Conservation (phyloP, 441 rosid species). For the Breynia disticha region DNA sequence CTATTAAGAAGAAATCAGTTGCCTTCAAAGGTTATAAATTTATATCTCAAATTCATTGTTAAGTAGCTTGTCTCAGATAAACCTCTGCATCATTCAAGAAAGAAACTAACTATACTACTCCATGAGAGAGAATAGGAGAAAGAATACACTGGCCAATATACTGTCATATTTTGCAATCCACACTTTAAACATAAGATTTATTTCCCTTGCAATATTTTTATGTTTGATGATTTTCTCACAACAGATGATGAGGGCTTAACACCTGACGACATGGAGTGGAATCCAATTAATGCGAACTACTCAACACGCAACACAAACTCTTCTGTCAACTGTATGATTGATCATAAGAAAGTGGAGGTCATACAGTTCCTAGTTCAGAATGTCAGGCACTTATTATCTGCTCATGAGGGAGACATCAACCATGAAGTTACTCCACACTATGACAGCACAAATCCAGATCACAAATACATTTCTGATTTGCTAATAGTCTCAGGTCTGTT, state of each 20-base stretch:
- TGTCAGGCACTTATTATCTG: slow-evolving; percentile 16
- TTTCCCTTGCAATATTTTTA: slow-evolving; percentile 8
- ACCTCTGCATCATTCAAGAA: too few species aligned
- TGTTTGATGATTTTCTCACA: slow-evolving; percentile 15
- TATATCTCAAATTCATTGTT: background rate
- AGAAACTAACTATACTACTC: background rate
- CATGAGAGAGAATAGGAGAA: background rate
- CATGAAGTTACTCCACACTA: slow-evolving; percentile 20
- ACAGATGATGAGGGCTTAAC: slow-evolving; percentile 41
- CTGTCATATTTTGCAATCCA: too few species aligned
- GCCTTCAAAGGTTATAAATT: slow-evolving; percentile 48
- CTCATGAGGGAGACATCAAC: slow-evolving; percentile 21
- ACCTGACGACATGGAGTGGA: slow-evolving; percentile 43
- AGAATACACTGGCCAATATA: too few species aligned
- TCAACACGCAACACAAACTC: slow-evolving; percentile 24
- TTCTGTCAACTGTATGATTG: slow-evolving; percentile 30
- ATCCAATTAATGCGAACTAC: slow-evolving; percentile 15
- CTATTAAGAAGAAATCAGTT: slow-evolving; percentile 60
- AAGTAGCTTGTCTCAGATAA: too few species aligned
- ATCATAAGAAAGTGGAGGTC: slow-evolving; percentile 23
- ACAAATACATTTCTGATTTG: slow-evolving; percentile 61
- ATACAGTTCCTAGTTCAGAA: slow-evolving; percentile 15
- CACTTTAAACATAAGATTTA: background rate
- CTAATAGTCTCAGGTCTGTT: slow-evolving; percentile 60
- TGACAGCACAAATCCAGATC: slow-evolving; percentile 40